phyloP scores from a whole-genome alignment of 768 basidiomycete species.

The Agaricus sinodeliciosus region DNA sequence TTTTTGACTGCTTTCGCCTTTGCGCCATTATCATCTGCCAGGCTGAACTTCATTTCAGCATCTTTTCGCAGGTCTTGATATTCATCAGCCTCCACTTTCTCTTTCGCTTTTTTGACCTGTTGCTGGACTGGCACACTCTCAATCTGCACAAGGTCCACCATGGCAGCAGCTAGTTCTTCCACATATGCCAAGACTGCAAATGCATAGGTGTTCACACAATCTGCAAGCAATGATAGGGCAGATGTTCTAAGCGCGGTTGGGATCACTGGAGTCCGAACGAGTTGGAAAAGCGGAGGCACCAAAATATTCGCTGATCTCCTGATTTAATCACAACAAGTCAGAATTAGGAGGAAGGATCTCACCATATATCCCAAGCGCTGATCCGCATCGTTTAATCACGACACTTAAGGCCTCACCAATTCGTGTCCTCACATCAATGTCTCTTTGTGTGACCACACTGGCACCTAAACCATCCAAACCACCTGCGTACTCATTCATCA shows the following conservation, averaged over 20 bases:
- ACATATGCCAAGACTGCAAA: slow-evolving; percentile 59
- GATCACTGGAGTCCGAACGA: slow-evolving; percentile 50
- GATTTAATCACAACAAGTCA: not conserved
- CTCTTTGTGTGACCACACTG: slow-evolving; percentile 42
- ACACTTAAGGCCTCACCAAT: slow-evolving; percentile 83
- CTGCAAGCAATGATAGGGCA: slow-evolving; percentile 58
- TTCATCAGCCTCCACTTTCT: not conserved
- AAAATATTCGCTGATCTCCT: slow-evolving; percentile 52
- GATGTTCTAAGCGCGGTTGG: slow-evolving; percentile 71
- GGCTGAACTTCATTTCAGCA: slow-evolving; percentile 6
- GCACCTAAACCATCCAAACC: slow-evolving; percentile 45
- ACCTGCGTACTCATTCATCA: slow-evolving; percentile 62
- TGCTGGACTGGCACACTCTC: slow-evolving; percentile 37
- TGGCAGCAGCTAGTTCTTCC: slow-evolving; percentile 53
- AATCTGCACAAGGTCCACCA: slow-evolving; percentile 72
- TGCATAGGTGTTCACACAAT: slow-evolving; percentile 59
- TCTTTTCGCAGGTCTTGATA: not conserved
- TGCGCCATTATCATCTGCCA: not conserved
- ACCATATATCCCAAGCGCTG: slow-evolving; percentile 67
- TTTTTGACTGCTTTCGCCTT: not conserved
- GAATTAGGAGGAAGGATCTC: slow-evolving; percentile 12
- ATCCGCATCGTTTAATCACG: slow-evolving; percentile 69
- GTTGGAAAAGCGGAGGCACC: slow-evolving; percentile 62
- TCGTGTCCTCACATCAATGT: slow-evolving; percentile 68
- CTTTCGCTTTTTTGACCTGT: slow-evolving; percentile 8